phyloP scores from a whole-genome alignment of 805 yeast species.

The Lipomyces yamanashiensis region DNA sequence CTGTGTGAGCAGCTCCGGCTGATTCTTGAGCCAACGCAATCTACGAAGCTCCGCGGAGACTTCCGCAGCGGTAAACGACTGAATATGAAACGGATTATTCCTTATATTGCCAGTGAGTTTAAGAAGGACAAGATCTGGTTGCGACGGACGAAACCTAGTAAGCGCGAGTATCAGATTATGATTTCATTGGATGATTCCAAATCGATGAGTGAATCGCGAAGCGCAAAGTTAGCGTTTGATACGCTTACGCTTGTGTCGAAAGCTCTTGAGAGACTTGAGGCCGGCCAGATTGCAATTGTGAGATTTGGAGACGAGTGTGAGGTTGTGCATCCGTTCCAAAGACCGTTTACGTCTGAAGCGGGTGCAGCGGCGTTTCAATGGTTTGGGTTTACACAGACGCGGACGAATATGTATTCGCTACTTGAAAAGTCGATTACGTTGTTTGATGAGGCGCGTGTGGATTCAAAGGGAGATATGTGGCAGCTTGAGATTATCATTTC shows the following conservation, averaged over 20 bases:
- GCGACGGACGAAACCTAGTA: slow-evolving; percentile 95
- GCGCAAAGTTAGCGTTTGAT: slow-evolving; percentile 90
- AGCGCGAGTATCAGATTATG: slow-evolving; percentile 96
- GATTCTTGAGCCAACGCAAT: slow-evolving; percentile 91
- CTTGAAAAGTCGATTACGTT: slow-evolving; percentile 72
- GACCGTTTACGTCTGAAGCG: slow-evolving; percentile 78
- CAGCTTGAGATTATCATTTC: slow-evolving; percentile 89
- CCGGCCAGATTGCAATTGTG: slow-evolving; percentile 89
- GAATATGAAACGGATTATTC: slow-evolving; percentile 96
- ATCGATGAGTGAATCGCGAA: slow-evolving; percentile 92
- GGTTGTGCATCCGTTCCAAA: slow-evolving; percentile 87
- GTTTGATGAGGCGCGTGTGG: slow-evolving; percentile 64
- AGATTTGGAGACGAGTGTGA: slow-evolving; percentile 84
- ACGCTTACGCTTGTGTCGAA: slow-evolving; percentile 91
- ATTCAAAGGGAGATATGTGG: slow-evolving; percentile 69
- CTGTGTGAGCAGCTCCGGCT: slow-evolving; percentile 90
- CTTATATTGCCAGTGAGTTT: slow-evolving; percentile 96
- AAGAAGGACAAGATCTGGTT: slow-evolving; percentile 98
- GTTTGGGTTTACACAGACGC: slow-evolving; percentile 87
- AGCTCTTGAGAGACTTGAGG: slow-evolving; percentile 90
- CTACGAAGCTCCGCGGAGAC: slow-evolving; percentile 95
- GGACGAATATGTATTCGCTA: slow-evolving; percentile 80
- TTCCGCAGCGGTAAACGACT: slow-evolving; percentile 96
- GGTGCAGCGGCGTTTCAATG: slow-evolving; percentile 85
- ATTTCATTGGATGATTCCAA: slow-evolving; percentile 96